Evolutionary conservation across 257 asterid genomes (phyloP).

Genomic region (Gentiana macrophylla): DNA sequence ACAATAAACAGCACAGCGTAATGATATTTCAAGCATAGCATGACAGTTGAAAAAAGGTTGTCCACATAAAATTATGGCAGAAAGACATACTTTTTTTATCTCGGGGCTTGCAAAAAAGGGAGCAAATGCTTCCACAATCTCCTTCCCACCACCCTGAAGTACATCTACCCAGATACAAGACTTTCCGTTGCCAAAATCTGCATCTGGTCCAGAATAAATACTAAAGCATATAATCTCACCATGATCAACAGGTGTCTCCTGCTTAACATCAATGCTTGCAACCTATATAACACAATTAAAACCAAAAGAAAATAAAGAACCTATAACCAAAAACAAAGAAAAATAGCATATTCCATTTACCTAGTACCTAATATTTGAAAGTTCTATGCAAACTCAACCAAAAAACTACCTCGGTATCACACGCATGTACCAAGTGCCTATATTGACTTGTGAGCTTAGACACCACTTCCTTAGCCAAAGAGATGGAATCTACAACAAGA

Average conservation of each 20-base stretch:
- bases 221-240: constrained; percentile 91
- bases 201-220: constrained; percentile 73
- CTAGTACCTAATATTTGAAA: background rate
- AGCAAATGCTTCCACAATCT: constrained; percentile 63
- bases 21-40: background rate
- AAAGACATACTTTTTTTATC: constrained; percentile 51
- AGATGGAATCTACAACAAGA: constrained; percentile 61
- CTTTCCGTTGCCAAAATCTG: constrained; percentile 76
- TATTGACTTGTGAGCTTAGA: constrained; percentile 50
- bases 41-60: constrained; percentile 10
- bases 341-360: background rate
- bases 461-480: constrained; percentile 70
- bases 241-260: constrained; percentile 93
- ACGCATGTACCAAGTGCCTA: constrained; percentile 60
- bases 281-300: constrained; percentile 30
- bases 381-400: constrained; percentile 14
- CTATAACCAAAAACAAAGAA: no score
- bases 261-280: constrained; percentile 82
- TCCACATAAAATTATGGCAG: constrained; percentile 3
- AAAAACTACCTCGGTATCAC: constrained; percentile 87
- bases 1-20: constrained; percentile 18
- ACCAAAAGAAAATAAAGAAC: no score
- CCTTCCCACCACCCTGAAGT: constrained; percentile 84
- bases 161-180: constrained; percentile 94
- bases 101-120: constrained; percentile 75